Conservation (phyloP, 2,329 filamentous ascomycete genomes). For the Neoascochyta sp. region DNA sequence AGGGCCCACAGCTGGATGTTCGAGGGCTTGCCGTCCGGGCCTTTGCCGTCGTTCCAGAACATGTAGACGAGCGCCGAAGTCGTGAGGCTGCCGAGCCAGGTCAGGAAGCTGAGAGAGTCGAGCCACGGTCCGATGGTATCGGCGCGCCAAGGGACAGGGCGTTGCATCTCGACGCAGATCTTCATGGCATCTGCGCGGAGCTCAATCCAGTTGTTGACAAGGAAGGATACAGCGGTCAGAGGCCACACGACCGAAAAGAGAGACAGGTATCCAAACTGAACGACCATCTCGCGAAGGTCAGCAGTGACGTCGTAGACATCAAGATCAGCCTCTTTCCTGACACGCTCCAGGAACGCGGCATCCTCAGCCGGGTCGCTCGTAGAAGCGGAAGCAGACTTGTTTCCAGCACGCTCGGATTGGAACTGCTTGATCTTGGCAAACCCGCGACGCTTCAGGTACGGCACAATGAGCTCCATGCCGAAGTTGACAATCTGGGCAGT, state of each 20-base stretch:
- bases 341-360: conserved; percentile 71
- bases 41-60: conserved; percentile 68
- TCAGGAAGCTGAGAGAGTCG: conserved; percentile 78
- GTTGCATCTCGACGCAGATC: conserved; percentile 82
- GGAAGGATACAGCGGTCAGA: conserved; percentile 80
- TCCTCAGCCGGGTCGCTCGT: conserved; percentile 71
- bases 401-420: conserved; percentile 56
- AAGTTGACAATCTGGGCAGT: conserved; percentile 91
- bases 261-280: conserved; percentile 74
- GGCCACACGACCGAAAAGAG: conserved; percentile 95
- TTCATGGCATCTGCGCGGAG: conserved; percentile 91
- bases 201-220: conserved; percentile 95
- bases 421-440: conserved; percentile 77
- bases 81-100: conserved; percentile 88
- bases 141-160: conserved; percentile 82
- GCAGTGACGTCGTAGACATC: conserved; percentile 83
- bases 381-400: conserved; percentile 47
- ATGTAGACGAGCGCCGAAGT: conserved; percentile 85
- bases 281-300: conserved; percentile 71
- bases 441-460: conserved; percentile 75
- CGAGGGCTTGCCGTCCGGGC: conserved; percentile 62
- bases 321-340: conserved; percentile 78
- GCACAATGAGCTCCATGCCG: conserved; percentile 77
- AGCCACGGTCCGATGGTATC: conserved; percentile 96
- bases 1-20: conserved; percentile 76